Conservation (phyloP, 768 basidiomycete species). For the Lanmaoa pseudosensibilis region DNA sequence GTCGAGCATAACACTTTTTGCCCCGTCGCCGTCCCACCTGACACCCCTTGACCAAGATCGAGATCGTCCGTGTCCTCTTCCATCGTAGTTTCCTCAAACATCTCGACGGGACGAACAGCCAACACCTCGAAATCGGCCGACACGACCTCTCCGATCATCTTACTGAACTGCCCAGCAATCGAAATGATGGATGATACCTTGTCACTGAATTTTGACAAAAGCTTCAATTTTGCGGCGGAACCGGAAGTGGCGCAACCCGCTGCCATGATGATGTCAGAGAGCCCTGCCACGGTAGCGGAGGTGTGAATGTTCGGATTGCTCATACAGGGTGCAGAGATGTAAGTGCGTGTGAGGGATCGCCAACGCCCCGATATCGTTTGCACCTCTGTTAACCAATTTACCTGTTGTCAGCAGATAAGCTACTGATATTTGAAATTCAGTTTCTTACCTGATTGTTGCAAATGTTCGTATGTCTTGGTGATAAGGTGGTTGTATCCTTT, state of each 20-base stretch:
- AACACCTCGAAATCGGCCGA: constrained; percentile 11
- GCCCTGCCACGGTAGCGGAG: not conserved
- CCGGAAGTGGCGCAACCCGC: constrained; percentile 2
- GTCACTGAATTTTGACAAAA: constrained; percentile 2
- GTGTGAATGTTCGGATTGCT: not conserved
- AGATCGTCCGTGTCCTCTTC: constrained; percentile 7
- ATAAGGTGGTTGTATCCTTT: constrained; percentile 1
- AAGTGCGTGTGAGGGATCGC: constrained; percentile 12
- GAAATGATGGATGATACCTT: constrained; percentile 5
- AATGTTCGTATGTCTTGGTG: constrained; percentile 4
- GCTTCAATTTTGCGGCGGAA: not conserved
- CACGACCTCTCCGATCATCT: constrained; percentile 6
- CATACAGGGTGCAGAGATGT: not conserved
- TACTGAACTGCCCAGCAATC: constrained; percentile 2
- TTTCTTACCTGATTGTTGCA: constrained; percentile 7
- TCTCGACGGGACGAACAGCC: not conserved
- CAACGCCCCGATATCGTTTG: constrained; percentile 13
- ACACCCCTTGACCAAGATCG: too few species aligned
- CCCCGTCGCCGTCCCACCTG: not conserved
- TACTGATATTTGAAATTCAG: not conserved
- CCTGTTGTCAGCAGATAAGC: not conserved
- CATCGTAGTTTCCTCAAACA: constrained; percentile 11
- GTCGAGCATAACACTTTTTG: constrained; percentile 15
- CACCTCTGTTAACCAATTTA: not conserved
- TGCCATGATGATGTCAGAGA: constrained; percentile 10